Base-by-base conservation (phyloP, 129 eudicot species). In the Flaveria brownii region DNA sequence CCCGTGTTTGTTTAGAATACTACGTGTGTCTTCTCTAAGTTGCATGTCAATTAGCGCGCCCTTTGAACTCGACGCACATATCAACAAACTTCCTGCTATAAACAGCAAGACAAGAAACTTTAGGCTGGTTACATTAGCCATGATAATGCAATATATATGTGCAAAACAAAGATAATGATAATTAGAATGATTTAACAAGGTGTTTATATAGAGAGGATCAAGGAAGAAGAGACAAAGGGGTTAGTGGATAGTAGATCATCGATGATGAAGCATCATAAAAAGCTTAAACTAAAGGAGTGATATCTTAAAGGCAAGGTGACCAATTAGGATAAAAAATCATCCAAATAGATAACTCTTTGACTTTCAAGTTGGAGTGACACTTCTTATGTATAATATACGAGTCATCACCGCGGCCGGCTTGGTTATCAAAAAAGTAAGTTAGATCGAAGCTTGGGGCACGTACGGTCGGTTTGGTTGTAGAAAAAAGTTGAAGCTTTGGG, bases 211-310 rank as follows among this genome's bases (percentile, higher is more conserved):
- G 74, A 26, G 45, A 43, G 11, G 36, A 80, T 46, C 26, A 56
- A 64, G 17, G 73, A 50, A 64, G 41, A 73, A 65, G 23, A 73
- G 79, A 80, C 83, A 73, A 80, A 57, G 3, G 0, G 61, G 52
- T 55, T 68, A 80, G 84, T 80, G 84, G 84, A 80, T 73, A 67
- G 79, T 68, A 80, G 70, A 72, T 73, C 63, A 80, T 73, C 15
- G 74, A 80, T 80, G 83, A 80, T 73, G 47, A 65, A 69, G 74
- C 73, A 73, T 73, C 79, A 73, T 73, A 52, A 23, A 79, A 72
- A 52, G 74, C 26, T 63, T 65, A 45, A 49, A 28, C 20, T 57
- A 74, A 45, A 20, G 64, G 60, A 36, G 56, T 33, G 36, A 23
- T 49, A 61, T 61, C 42, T 61, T 11, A 61, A 61, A 75, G 60